phyloP scores from a whole-genome alignment of 2,329 filamentous ascomycete species.

The Moelleriella libera region DNA sequence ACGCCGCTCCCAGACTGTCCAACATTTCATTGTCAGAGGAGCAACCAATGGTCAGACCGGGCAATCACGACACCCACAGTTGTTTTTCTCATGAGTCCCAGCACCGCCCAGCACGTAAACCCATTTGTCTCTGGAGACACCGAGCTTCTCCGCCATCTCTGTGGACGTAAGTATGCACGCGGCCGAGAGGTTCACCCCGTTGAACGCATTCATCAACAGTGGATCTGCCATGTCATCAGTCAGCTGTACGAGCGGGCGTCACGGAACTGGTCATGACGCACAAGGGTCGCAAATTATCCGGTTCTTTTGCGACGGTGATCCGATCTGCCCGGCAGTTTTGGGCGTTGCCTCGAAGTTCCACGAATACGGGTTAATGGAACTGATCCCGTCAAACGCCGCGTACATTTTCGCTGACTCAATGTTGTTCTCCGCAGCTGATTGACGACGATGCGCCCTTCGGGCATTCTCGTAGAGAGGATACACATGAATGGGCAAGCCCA shows the following conservation, averaged over 20 bases:
- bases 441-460: constrained; percentile 40
- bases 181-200: constrained; percentile 49
- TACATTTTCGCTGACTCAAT: constrained; percentile 46
- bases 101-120: constrained; percentile 51
- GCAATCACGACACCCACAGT: constrained; percentile 24
- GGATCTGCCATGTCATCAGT: constrained; percentile 31
- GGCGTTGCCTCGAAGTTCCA: constrained; percentile 40
- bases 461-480: constrained; percentile 56
- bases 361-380: constrained; percentile 34
- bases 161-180: constrained; percentile 46
- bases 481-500: constrained; percentile 51
- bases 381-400: constrained; percentile 42
- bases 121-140: constrained; percentile 41
- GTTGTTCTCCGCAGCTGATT: constrained; percentile 40
- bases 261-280: constrained; percentile 16
- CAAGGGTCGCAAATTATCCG: constrained; percentile 57
- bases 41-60: background rate
- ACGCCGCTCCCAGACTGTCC: constrained; percentile 45
- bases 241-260: background rate
- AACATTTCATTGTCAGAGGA: background rate
- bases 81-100: constrained; percentile 39
- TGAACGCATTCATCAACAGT: constrained; percentile 58
- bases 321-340: constrained; percentile 35
- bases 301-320: constrained; percentile 38
- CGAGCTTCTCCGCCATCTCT: constrained; percentile 36